Conservation (phyloP, 805 yeast species). For the Metschnikowia arizonensis region DNA sequence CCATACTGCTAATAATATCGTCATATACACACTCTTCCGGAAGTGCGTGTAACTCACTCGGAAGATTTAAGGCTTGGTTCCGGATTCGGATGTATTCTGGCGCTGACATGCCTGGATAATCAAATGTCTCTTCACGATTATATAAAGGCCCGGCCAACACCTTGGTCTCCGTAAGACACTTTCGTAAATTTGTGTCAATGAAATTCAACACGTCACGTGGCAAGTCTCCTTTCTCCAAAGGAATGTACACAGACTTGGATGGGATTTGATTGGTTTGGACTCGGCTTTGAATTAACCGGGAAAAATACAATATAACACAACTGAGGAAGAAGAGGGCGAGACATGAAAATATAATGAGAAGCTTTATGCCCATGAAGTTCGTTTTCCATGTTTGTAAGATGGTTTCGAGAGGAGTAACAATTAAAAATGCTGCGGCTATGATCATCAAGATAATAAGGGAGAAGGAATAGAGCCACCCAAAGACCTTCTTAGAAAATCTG, state of each 20-base stretch:
- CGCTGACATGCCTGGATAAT: conserved; percentile 40
- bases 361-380: conserved; percentile 64
- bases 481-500: conserved; percentile 19
- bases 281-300: conserved; percentile 56
- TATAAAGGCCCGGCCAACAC: conserved; percentile 37
- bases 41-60: conserved; percentile 18
- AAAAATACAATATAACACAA: conserved; percentile 48
- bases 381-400: conserved; percentile 53
- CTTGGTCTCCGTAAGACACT: conserved; percentile 29
- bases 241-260: conserved; percentile 55
- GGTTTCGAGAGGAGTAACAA: conserved; percentile 78
- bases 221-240: conserved; percentile 51
- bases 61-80: conserved; percentile 22
- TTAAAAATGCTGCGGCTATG: conserved; percentile 49
- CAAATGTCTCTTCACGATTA: conserved; percentile 22
- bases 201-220: conserved; percentile 25
- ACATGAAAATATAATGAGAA: conserved; percentile 74
- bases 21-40: conserved; percentile 42
- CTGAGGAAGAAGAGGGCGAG: conserved; percentile 56
- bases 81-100: conserved; percentile 38
- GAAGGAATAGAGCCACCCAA: conserved; percentile 44
- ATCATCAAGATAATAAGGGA: conserved; percentile 39
- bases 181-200: conserved; percentile 24
- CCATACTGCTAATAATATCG: conserved; percentile 55
- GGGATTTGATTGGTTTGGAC: conserved; percentile 73